A percentile compares a stretch with the other conserved stretches of the same genome.
These are phyloP conservation scores for Fraxinus quadrangulata DNA, from an alignment of 257 asterid species.

Conservation along the genomic window DNA sequence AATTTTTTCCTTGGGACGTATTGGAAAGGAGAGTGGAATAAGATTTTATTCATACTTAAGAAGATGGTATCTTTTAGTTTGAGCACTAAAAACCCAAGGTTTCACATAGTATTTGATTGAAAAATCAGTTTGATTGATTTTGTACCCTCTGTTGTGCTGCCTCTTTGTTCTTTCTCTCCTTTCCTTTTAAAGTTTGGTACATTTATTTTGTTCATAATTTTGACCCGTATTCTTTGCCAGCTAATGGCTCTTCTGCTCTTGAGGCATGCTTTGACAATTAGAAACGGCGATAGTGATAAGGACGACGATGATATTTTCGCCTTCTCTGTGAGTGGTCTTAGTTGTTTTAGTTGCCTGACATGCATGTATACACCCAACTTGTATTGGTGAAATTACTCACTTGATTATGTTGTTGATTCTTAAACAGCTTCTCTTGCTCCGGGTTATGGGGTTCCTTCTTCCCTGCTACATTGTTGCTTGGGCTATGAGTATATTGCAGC, in stretches of 20 bases:
- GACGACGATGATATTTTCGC: slow-evolving; percentile 44
- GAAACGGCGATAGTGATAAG: slow-evolving; percentile 39
- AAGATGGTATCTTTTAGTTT: background rate
- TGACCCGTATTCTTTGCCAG: slow-evolving; percentile 28
- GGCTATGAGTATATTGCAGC: slow-evolving; percentile 52
- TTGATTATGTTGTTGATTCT: background rate
- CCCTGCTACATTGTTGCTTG: slow-evolving; percentile 56
- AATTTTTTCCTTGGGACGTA: background rate
- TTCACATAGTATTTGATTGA: background rate
- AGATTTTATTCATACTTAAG: background rate
- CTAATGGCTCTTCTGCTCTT: slow-evolving; percentile 51
- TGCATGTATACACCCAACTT: background rate
- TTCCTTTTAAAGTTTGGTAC: background rate
- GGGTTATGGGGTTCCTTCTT: slow-evolving; percentile 49
- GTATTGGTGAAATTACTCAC: background rate
- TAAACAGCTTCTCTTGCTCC: slow-evolving; percentile 21
- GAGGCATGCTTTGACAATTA: slow-evolving; percentile 48
- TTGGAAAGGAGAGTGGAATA: background rate
- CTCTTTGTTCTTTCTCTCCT: background rate
- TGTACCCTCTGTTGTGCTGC: background rate
- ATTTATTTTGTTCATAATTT: background rate
- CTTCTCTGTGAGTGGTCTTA: slow-evolving; percentile 40
- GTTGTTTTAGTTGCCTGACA: background rate
- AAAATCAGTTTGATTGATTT: background rate
- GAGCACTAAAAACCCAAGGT: background rate